Evolutionary conservation across 768 basidiomycete species (phyloP), one percentile per base, ranked within the genome.

Genomic region (Rhizopogon vinicolor): DNA sequence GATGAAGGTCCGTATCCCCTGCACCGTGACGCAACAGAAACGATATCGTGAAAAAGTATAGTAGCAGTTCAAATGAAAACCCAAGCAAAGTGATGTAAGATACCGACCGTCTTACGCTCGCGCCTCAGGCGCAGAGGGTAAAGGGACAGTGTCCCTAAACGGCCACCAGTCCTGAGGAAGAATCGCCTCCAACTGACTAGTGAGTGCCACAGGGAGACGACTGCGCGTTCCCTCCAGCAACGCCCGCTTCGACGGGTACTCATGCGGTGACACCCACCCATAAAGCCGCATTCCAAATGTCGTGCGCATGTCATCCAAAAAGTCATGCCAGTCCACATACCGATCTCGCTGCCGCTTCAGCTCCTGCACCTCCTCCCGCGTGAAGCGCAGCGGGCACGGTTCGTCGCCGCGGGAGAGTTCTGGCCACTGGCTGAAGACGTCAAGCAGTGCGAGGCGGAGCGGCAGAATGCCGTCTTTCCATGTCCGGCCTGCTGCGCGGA

Each of bases 161-260:
- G 58, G 58, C 58, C 58, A 60, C 58, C 58, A 60, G 25, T 58
- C 57, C 25, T 48, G 57, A n/a, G 58, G 58, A 41, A 60, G 52
- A 43, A 60, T 53, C 18, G 48, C 58, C 22, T 57, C 56, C n/a
- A 58, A 13, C 22, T 57, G 58, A 31, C 43, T 58, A 13, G 56
- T 60, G 18, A 60, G 58, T 12, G 56, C 58, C 4, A 46, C 40
- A 18, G 58, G 58, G 13, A 60, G 58, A 35, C 52, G 57, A 44
- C 19, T 53, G 22, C 51, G 51, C 10, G 57, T 58, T 5, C 52
- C 57, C 8, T 58, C 58, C 7, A 60, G 57, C 25, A 60, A 25
- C 13, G 58, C 58, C n/a, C 57, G 42, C 46, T 60, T 60, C 13
- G 51, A 57, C 6, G 52, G 48, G 28, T 58, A 60, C 46, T 60